phyloP scores from a whole-genome alignment of 1,139 yeast species.

The Suhomyces maxii region DNA sequence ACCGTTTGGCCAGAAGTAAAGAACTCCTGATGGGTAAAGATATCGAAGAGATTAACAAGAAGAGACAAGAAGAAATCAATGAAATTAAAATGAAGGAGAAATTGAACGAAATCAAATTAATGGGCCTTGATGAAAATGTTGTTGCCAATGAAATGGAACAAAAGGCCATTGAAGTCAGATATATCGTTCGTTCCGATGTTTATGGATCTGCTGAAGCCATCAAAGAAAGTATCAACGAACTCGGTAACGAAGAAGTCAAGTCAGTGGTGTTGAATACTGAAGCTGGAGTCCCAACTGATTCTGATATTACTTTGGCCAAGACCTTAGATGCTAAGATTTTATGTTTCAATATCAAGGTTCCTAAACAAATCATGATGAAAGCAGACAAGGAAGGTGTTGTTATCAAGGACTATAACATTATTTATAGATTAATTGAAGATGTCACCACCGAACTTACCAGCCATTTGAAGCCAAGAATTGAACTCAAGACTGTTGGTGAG shows the following conservation, averaged over 20 bases:
- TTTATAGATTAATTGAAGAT: conserved; percentile 83
- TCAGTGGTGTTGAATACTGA: conserved; percentile 68
- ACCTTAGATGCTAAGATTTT: conserved; percentile 71
- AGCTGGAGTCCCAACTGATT: conserved; percentile 84
- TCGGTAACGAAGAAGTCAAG: conserved; percentile 84
- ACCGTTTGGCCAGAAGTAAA: conserved; percentile 57
- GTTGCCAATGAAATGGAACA: conserved; percentile 32
- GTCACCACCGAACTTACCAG: conserved; percentile 67
- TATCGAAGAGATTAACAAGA: conserved; percentile 68
- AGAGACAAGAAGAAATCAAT: conserved; percentile 47
- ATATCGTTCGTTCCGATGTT: conserved; percentile 86
- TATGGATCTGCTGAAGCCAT: conserved; percentile 66
- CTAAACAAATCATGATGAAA: conserved; percentile 60
- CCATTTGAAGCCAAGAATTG: conserved; percentile 65
- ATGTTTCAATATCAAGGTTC: conserved; percentile 73
- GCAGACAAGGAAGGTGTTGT: conserved; percentile 64
- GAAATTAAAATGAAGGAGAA: conserved; percentile 52
- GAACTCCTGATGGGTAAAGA: conserved; percentile 63
- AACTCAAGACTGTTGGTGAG: conserved; percentile 67
- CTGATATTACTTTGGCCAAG: conserved; percentile 80
- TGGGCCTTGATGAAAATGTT: conserved; percentile 54
- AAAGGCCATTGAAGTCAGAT: conserved; percentile 43
- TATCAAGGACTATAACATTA: conserved; percentile 70
- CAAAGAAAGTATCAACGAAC: conserved; percentile 70
- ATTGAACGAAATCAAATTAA: conserved; percentile 54